Base-by-base conservation (phyloP, 1,284 basidiomycete species). In the Trichosporon sp. region DNA sequence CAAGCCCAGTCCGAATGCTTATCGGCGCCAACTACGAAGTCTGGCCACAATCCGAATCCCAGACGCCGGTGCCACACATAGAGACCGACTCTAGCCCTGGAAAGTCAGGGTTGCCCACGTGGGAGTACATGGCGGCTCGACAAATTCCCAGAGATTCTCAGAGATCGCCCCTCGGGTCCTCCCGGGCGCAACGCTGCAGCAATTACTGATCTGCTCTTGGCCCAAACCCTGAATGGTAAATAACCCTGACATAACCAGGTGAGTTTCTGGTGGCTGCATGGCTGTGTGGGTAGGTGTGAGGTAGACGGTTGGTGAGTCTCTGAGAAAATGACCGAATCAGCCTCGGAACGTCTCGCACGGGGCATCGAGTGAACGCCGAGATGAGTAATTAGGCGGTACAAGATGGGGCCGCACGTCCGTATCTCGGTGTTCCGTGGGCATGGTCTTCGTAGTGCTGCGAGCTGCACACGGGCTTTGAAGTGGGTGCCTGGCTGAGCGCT, bases 361-460 rank as follows among this genome's bases (percentile, higher is more conserved):
- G 14, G 7, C 25, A 2, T 27, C 27, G 21, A 19, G 16, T n/a
- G 49, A 4, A 29, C 49, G 25, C 49, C 49, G 49, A 29, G 49
- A 54, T 54, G 49, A 54, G 49, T 54, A 16, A 54, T 29, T 25
- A 14, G 2, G 49, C 46, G 34, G 34, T 19, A n/a, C 10, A 14
- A 5, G 16, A 4, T 37, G 19, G 19, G 19, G 19, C 3, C 16
- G 6, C 16, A 19, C 5, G 37, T 21, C 16, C 19, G 40, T 44
- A 44, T 44, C 40, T 44, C 40, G 40, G 40, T 44, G 40, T 44
- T 44, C 40, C 40, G 40, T 21, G 6, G 32, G 6, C 1, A 72
- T 68, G 3, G 83, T 44, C 40, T 44, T 44, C 40, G 40, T 44
- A 44, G 40, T 44, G 40, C n/a, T n/a, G n/a, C n/a, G n/a, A 19